Percentiles rank a stretch among this genome's conserved stretches.
Evolutionary conservation across 2,329 filamentous ascomycete genomes (phyloP).

Genomic region (Escovopsis weberi): DNA sequence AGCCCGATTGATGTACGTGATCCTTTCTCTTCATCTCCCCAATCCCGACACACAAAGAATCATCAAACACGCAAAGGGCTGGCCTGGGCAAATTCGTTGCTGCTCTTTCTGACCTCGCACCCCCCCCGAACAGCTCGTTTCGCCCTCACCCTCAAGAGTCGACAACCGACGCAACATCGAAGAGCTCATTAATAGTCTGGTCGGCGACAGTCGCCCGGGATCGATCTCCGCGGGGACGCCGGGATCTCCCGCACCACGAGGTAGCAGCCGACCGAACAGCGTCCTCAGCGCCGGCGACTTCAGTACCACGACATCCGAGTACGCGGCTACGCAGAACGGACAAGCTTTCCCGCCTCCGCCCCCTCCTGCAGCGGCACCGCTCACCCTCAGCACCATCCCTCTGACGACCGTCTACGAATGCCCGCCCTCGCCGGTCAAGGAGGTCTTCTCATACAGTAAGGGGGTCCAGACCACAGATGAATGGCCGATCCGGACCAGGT

Average conservation of each 20-base stretch:
- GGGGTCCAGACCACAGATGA: conserved; percentile 81
- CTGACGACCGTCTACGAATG: conserved; percentile 70
- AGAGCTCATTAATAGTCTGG: conserved; percentile 66
- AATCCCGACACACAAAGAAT: background rate
- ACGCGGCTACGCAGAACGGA: conserved; percentile 31
- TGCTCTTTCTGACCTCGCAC: conserved; percentile 1
- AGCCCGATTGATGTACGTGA: conserved; percentile 54
- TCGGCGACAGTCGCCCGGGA: conserved; percentile 61
- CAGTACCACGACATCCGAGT: conserved; percentile 59
- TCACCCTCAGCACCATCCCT: conserved; percentile 59
- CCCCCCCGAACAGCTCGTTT: conserved; percentile 30
- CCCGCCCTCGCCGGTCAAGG: conserved; percentile 58
- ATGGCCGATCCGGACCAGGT: conserved; percentile 43
- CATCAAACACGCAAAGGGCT: no score
- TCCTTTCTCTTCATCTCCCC: conserved; percentile 3
- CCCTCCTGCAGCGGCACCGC: conserved; percentile 35
- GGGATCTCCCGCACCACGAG: conserved; percentile 48
- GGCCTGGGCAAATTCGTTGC: background rate
- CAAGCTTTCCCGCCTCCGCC: conserved; percentile 16
- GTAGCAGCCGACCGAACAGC: conserved; percentile 80
- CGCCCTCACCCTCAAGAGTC: conserved; percentile 55
- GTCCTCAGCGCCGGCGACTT: conserved; percentile 70
- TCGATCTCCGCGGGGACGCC: conserved; percentile 50
- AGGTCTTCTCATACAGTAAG: conserved; percentile 94
- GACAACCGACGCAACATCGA: conserved; percentile 67